Percentiles rank a stretch among this genome's conserved stretches.
Conservation (phyloP, 176 grass and related monocot genomes). For the Miscanthus lutarioriparius region DNA sequence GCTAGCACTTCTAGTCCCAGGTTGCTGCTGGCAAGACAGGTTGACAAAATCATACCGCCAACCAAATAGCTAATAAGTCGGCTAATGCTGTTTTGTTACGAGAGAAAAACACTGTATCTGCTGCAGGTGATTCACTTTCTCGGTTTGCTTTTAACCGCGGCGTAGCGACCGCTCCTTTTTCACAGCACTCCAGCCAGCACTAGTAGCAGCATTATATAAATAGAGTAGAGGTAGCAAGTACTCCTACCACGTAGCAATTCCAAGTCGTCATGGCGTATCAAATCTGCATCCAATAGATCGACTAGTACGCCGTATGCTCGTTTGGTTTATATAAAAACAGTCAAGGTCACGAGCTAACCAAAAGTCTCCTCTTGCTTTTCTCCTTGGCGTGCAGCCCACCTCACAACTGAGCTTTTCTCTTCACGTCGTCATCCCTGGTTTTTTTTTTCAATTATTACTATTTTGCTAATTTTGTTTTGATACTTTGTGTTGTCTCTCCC, state of each 20-base stretch:
- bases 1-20: too few relatives aligned
- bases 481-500: not conserved
- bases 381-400: not conserved
- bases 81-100: too few relatives aligned
- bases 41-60: too few relatives aligned
- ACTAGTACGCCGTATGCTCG: not conserved
- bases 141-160: constrained; percentile 20
- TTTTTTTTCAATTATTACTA: not conserved
- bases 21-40: too few relatives aligned
- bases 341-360: constrained; percentile 28
- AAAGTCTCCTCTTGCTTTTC: not conserved
- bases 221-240: not conserved
- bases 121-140: constrained; percentile 40
- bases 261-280: not conserved
- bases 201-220: too few relatives aligned
- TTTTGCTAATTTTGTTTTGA: not conserved
- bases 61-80: too few relatives aligned
- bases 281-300: not conserved
- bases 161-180: constrained; percentile 19
- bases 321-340: not conserved
- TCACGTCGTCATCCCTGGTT: constrained; percentile 16
- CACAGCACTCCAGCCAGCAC: not conserved
- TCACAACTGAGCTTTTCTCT: not conserved
- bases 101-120: not conserved
- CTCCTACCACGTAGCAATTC: not conserved